phyloP scores from a whole-genome alignment of 371 early-diverging fungal species.

The Haplosporangium sp. region DNA sequence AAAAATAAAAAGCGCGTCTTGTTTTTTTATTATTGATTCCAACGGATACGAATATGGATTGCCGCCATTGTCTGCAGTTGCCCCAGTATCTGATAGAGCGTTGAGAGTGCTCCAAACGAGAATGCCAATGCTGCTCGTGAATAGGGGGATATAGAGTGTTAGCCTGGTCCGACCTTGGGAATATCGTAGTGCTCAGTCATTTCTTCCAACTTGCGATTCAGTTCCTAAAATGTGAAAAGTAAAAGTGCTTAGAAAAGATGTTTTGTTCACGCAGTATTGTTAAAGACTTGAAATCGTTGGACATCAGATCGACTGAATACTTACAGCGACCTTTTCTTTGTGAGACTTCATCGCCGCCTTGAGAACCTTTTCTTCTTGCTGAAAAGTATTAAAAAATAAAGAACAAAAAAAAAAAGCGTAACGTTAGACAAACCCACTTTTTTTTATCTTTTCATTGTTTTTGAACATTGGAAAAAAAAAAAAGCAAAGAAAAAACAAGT shows the following conservation, averaged over 20 bases:
- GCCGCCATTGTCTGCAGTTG: too few relatives aligned
- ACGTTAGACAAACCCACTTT: background rate
- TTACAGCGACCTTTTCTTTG: slow-evolving; percentile 68
- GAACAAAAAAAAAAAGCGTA: background rate
- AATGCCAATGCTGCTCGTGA: too few relatives aligned
- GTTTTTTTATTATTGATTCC: too few relatives aligned
- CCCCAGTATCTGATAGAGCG: too few relatives aligned
- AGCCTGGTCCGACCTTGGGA: slow-evolving; percentile 76
- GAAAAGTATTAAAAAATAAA: background rate
- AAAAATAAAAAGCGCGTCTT: too few relatives aligned
- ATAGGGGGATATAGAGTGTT: too few relatives aligned
- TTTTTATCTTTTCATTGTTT: background rate
- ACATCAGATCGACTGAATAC: too few relatives aligned
- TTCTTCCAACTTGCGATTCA: slow-evolving; percentile 71
- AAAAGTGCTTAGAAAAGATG: background rate
- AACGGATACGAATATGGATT: too few relatives aligned
- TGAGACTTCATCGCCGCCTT: slow-evolving; percentile 72
- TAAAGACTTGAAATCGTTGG: too few relatives aligned
- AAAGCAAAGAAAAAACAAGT: background rate
- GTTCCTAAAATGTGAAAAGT: slow-evolving; percentile 53
- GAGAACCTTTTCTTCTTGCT: slow-evolving; percentile 73
- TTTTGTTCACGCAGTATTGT: too few relatives aligned
- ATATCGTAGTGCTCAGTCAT: slow-evolving; percentile 80
- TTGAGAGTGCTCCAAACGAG: too few relatives aligned
- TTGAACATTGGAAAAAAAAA: background rate